Conservation (phyloP, 257 asterid genomes). For the Leptodermis oblonga region DNA sequence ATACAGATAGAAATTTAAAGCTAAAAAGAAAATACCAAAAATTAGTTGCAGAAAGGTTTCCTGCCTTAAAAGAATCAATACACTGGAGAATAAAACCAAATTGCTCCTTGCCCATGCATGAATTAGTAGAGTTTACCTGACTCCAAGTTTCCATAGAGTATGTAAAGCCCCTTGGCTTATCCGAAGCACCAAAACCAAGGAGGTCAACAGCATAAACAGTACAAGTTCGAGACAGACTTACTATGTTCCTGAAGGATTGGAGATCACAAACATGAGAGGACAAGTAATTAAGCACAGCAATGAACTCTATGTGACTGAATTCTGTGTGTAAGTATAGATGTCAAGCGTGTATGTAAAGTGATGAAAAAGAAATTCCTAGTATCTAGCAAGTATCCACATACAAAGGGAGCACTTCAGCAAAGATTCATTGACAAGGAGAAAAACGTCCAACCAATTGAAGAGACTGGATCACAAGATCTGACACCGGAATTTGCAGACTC, state of each 20-base stretch:
- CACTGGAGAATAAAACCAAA: neutral
- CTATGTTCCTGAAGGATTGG: slow-evolving; percentile 55
- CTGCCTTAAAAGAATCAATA: neutral
- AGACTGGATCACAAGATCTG: no score
- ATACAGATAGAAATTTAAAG: no score
- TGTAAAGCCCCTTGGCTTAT: slow-evolving; percentile 75
- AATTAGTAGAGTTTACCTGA: slow-evolving; percentile 41
- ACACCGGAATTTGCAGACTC: no score
- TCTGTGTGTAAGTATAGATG: no score
- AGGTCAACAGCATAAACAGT: slow-evolving; percentile 86
- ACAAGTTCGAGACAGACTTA: slow-evolving; percentile 49
- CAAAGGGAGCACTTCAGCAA: no score
- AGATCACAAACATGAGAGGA: neutral
- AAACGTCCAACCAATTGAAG: no score
- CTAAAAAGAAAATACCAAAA: neutral
- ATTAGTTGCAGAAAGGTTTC: neutral
- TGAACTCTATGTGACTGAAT: no score
- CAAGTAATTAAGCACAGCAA: neutral
- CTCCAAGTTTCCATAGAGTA: slow-evolving; percentile 85
- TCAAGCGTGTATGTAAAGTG: no score
- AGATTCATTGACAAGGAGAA: no score
- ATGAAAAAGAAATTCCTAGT: no score
- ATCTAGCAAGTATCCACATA: no score
- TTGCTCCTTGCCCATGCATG: slow-evolving; percentile 6
- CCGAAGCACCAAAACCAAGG: slow-evolving; percentile 94